phyloP scores from a whole-genome alignment of 441 rosid genomes.

The Codiaeum variegatum region DNA sequence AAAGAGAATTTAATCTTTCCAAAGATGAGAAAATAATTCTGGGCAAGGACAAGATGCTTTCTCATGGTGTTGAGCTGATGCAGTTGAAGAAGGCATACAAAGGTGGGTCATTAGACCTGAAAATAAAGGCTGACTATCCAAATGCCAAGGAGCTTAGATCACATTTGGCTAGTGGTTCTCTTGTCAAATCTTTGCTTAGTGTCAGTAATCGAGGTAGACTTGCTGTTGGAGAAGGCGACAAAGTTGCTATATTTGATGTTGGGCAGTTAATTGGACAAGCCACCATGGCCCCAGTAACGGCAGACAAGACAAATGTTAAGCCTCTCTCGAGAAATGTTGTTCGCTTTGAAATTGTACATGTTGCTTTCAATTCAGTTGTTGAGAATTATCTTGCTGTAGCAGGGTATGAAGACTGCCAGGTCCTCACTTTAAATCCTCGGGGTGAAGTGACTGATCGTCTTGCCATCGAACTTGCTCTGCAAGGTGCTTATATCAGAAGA shows the following conservation, averaged over 20 bases:
- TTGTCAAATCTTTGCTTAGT: slow-evolving; percentile 95
- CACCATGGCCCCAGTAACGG: slow-evolving; percentile 84
- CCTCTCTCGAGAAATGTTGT: slow-evolving; percentile 95
- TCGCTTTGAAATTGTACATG: slow-evolving; percentile 99
- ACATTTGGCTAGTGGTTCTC: slow-evolving; percentile 88
- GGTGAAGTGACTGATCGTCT: slow-evolving; percentile 99
- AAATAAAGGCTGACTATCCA: slow-evolving; percentile 98
- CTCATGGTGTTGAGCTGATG: slow-evolving; percentile 78
- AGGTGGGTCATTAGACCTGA: slow-evolving; percentile 96
- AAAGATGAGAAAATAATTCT: slow-evolving; percentile 68
- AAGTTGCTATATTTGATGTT: slow-evolving; percentile 96
- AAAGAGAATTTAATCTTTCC: slow-evolving; percentile 70
- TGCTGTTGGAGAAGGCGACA: slow-evolving; percentile 99
- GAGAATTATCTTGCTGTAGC: slow-evolving; percentile 99
- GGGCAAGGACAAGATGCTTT: slow-evolving; percentile 82
- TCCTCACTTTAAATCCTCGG: slow-evolving; percentile 89
- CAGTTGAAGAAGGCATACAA: slow-evolving; percentile 97
- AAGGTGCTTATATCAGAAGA: slow-evolving; percentile 90
- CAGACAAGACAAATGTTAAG: slow-evolving; percentile 96
- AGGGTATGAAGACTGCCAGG: slow-evolving; percentile 99
- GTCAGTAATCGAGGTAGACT: slow-evolving; percentile 95
- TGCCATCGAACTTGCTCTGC: slow-evolving; percentile 96
- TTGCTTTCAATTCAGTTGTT: slow-evolving; percentile 71
- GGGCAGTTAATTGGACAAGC: slow-evolving; percentile 97
- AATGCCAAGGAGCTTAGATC: slow-evolving; percentile 97